Evolutionary conservation across 176 grass and related monocot species (phyloP).

Genomic region (Poa annua): DNA sequence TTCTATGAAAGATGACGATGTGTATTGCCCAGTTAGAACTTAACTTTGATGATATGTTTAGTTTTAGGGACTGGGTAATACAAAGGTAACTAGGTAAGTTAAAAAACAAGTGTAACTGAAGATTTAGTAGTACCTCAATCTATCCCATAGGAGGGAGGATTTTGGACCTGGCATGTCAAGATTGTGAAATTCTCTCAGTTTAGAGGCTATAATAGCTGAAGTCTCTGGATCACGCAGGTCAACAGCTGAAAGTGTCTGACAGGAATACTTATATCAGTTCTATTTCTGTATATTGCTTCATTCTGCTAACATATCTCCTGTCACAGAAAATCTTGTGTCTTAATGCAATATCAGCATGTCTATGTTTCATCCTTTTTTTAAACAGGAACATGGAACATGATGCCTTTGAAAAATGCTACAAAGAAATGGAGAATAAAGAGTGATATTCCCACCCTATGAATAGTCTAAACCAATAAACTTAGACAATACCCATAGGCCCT

Average conservation of each 20-base stretch:
- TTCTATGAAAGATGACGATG: constrained; percentile 48
- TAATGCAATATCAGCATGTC: background rate
- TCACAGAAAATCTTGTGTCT: background rate
- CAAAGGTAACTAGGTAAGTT: background rate
- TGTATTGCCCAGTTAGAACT: constrained; percentile 17
- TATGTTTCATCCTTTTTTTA: background rate
- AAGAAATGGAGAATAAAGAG: constrained; percentile 20
- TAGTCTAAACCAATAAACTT: background rate
- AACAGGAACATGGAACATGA: constrained; percentile 3
- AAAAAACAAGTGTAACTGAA: background rate
- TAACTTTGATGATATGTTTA: constrained; percentile 3
- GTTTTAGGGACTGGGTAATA: background rate
- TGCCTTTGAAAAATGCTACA: background rate
- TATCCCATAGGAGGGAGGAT: constrained; percentile 68
- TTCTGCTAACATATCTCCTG: constrained; percentile 13
- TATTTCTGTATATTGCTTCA: constrained; percentile 24
- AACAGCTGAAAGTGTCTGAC: constrained; percentile 70
- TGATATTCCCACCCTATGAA: background rate
- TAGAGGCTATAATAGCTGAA: constrained; percentile 71
- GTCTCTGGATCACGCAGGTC: constrained; percentile 82
- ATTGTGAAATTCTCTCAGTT: constrained; percentile 81
- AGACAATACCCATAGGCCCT: background rate
- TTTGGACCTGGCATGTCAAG: constrained; percentile 81
- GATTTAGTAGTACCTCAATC: constrained; percentile 67
- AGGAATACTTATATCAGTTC: constrained; percentile 35